Base-by-base conservation (phyloP, 2,329 filamentous ascomycete species). In the Chaetomium olivaceum region DNA sequence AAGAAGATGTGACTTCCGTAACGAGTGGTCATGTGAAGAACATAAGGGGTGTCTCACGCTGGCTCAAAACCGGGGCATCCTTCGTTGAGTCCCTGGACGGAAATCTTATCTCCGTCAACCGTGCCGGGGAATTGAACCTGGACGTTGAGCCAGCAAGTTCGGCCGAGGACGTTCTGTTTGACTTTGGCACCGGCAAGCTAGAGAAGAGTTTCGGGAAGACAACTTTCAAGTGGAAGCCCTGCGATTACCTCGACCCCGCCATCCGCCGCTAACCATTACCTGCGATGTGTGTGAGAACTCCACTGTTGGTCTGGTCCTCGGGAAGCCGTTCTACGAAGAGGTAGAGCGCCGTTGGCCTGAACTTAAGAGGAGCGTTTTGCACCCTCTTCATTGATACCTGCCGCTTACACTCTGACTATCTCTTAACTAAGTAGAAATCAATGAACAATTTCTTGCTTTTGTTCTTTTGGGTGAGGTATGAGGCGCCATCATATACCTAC, bases 261-360 rank as follows among this genome's bases (percentile, higher is more conserved):
- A 33, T 23, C 61, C 54, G 14, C 29, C 43, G 43, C 52, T 63
- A 2, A 63, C 21, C 8, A 9, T 63, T 19, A 43, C 16, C 1
- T 63, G 61, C 19, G 43, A 63, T 19, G 61, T 63, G 1, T 63
- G 61, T 19, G 54, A 63, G 39, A 63, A 63, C 29, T 27, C 54
- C 6, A 27, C 2, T 2, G 23, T 58, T 9, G 54, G 29, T 2
- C 21, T 63, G 29, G 9, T 63, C 1, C 8, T 63, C 2, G 61
- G 61, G 4, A 27, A 6, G 21, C 54, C 61, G 21, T 63, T 63
- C 48, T 2, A 58, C 8, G 43, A 57, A 6, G 61, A 58, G 21
- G n/a, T 14, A n/a, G 16, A 25, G 9, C 43, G 61, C 8, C 2
- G 25, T n/a, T 62, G 60, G 60, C 16, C 39, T 1, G n/a, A 25